Percentiles rank a stretch among this genome's conserved stretches.
Conservation (phyloP, 1,284 basidiomycete species). For the Trichosporon coremiiforme region DNA sequence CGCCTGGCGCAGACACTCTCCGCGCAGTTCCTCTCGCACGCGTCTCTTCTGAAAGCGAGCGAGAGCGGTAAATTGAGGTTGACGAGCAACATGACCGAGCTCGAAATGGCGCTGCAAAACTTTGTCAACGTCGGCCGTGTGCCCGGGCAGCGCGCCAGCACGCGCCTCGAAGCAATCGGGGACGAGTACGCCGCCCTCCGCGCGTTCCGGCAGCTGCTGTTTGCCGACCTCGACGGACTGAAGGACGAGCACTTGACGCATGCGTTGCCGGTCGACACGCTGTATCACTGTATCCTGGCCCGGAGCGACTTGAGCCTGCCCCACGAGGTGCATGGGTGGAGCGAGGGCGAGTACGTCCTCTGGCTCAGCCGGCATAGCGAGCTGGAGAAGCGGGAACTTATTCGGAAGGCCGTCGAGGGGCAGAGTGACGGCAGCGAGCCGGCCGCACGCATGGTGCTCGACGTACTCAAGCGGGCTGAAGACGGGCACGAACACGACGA, state of each 20-base stretch:
- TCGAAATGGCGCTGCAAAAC: slow-evolving; percentile 83
- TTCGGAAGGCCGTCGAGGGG: slow-evolving; percentile 50
- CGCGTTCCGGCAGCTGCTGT: slow-evolving; percentile 76
- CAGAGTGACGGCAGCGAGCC: slow-evolving; percentile 35
- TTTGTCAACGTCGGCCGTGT: slow-evolving; percentile 63
- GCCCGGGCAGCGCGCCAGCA: slow-evolving; percentile 64
- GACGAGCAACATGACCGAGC: slow-evolving; percentile 90
- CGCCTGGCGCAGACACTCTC: slow-evolving; percentile 19
- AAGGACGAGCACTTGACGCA: slow-evolving; percentile 67
- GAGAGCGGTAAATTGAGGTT: slow-evolving; percentile 89
- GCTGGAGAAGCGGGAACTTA: slow-evolving; percentile 43
- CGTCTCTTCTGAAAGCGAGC: slow-evolving; percentile 85
- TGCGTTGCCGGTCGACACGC: slow-evolving; percentile 74
- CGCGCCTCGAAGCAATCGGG: slow-evolving; percentile 69
- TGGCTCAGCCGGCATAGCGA: slow-evolving; percentile 53
- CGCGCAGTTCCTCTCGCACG: slow-evolving; percentile 67
- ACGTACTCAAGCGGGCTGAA: not conserved
- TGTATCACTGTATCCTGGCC: slow-evolving; percentile 89
- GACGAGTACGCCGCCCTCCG: slow-evolving; percentile 77
- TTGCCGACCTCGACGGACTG: slow-evolving; percentile 74
- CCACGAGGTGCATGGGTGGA: slow-evolving; percentile 84
- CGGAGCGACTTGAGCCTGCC: slow-evolving; percentile 81
- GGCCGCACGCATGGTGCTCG: slow-evolving; percentile 1
- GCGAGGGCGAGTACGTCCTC: slow-evolving; percentile 75
- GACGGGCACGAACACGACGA: not conserved